Evolutionary conservation across 305 asterid genomes (phyloP).

Genomic region (Ilex paraguariensis): DNA sequence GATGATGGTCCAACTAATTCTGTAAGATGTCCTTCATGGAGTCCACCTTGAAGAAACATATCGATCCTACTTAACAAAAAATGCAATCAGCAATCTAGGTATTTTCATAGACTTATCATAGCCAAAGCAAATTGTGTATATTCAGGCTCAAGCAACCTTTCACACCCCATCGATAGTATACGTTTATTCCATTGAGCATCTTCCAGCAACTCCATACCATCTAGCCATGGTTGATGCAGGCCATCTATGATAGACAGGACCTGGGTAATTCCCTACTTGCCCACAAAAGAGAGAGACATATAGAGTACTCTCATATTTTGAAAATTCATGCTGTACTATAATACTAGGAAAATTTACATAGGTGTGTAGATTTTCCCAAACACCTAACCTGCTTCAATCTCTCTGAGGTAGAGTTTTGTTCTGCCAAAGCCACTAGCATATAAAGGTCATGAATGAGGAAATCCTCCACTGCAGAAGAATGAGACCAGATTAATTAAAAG

Average conservation of each 20-base stretch:
- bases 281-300: conserved; percentile 3
- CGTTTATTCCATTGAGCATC: conserved; percentile 46
- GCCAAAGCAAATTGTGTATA: background rate
- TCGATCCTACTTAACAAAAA: conserved; percentile 49
- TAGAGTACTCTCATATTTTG: no score
- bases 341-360: no score
- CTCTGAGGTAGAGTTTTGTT: conserved; percentile 33
- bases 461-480: conserved; percentile 54
- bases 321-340: no score
- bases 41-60: conserved; percentile 68
- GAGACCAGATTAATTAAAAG: background rate
- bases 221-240: conserved; percentile 47
- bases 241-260: conserved; percentile 45
- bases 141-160: conserved; percentile 36
- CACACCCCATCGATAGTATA: conserved; percentile 55
- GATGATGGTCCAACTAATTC: conserved; percentile 92
- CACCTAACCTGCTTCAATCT: conserved; percentile 56
- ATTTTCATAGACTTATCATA: background rate
- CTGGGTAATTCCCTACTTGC: conserved; percentile 56
- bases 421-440: conserved; percentile 44
- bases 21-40: conserved; percentile 57
- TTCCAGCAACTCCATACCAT: conserved; percentile 67
- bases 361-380: background rate
- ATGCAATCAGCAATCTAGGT: background rate
- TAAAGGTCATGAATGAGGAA: conserved; percentile 60